Base-by-base conservation (phyloP, 306 rosid species). In the Castanopsis chinensis region DNA sequence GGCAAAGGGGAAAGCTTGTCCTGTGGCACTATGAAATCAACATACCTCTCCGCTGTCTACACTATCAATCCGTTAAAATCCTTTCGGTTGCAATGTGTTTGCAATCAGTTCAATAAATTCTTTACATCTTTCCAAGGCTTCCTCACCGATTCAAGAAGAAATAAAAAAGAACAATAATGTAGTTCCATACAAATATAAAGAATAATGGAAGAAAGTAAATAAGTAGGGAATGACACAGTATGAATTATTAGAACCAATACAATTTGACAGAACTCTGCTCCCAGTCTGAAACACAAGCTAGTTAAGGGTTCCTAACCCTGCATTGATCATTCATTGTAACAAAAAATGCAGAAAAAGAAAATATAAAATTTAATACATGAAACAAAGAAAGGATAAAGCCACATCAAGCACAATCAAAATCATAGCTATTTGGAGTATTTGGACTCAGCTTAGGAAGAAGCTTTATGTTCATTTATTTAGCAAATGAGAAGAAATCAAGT, bases 51-150 rank as follows among this genome's bases (percentile, higher is more conserved):
- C 97, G 10, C 28, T 91, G 83, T 94, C 97, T 61, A 87, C 98
- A 65, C 92, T 89, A 85, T 92, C 98, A 13, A 94, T 94, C 28
- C 98, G 90, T 17, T 97, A 94, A 88, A 94, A 89, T 53, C 98
- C 98, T 83, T 92, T 97, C 41, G 92, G 81, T 77, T 91, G 92
- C 35, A 92, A 86, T 15, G 91, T 87, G 87, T 90, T 91, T 74
- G 98, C 97, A 68, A 88, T 90, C 55, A 92, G 90, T 84, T 92
- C 97, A 32, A 94, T 87, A 79, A 41, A 75, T 14, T 72, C 82
- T 85, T 91, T 94, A 81, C 98, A 90, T 75, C 72, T 92, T 78
- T 78, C 81, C 91, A 94, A 87, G 60, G 91, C 92, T 56, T 86
- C 91, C 15, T 83, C 79, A 78, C 98, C 92, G 70, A 57, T 68